Conservation (phyloP, 1,284 basidiomycete species). For the Trichosporon faecale region DNA sequence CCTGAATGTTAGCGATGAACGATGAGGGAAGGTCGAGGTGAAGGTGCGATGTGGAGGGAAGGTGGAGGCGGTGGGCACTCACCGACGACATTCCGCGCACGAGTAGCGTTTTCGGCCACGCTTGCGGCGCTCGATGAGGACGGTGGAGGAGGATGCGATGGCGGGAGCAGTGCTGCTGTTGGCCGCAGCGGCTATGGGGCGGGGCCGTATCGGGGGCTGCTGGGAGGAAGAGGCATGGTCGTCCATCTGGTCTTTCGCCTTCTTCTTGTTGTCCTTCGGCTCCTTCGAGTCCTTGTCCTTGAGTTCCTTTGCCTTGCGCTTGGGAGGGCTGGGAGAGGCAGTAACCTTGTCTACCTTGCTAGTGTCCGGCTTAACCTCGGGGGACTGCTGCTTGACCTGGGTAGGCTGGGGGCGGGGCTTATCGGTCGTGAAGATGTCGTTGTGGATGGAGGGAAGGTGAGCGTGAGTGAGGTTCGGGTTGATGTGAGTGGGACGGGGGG, state of each 20-base stretch:
- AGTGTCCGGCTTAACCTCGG: background rate
- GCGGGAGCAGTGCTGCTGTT: conserved; percentile 2
- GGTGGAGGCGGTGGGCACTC: background rate
- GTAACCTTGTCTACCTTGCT: background rate
- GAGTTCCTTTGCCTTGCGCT: background rate
- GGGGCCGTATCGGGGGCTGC: conserved; percentile 2
- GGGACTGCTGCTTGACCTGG: background rate
- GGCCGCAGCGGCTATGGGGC: background rate
- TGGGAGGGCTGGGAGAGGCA: background rate
- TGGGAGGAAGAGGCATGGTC: background rate
- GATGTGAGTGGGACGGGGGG: background rate
- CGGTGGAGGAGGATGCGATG: background rate
- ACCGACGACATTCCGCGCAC: conserved; percentile 27
- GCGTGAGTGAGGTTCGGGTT: background rate
- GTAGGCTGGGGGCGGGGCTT: background rate
- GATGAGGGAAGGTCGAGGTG: background rate
- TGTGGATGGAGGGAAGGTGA: background rate
- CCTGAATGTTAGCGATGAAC: background rate
- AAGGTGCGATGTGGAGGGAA: background rate
- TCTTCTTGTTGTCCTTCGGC: background rate
- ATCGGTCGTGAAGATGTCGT: background rate
- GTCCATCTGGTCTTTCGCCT: background rate
- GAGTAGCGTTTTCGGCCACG: conserved; percentile 21
- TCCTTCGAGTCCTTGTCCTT: background rate
- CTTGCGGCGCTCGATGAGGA: conserved; percentile 16